These are phyloP conservation scores for Purshia tridentata DNA, from an alignment of 306 rosid genomes.

Conservation along the genomic window DNA sequence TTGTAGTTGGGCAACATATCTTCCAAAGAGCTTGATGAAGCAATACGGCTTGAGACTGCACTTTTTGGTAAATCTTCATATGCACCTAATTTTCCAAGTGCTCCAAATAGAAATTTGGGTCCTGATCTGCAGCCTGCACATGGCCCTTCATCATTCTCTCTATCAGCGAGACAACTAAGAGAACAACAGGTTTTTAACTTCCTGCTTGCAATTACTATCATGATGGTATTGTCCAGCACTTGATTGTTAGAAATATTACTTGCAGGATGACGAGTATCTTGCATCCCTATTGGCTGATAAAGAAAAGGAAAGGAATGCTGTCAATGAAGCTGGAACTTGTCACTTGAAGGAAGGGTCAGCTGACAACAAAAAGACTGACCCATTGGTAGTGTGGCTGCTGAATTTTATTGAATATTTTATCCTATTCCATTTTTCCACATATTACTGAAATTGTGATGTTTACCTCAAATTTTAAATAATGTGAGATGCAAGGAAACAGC, in stretches of 20 bases:
- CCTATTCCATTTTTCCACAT: not conserved
- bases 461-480: not conserved
- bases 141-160: conserved; percentile 32
- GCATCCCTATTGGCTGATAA: conserved; percentile 50
- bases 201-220: conserved; percentile 10
- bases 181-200: conserved; percentile 63
- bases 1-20: conserved; percentile 69
- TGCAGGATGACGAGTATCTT: conserved; percentile 62
- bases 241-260: conserved; percentile 16
- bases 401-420: conserved; percentile 8
- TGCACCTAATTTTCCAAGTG: conserved; percentile 37
- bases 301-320: conserved; percentile 42
- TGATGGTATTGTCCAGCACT: conserved; percentile 12
- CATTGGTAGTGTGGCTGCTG: conserved; percentile 31
- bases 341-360: conserved; percentile 32
- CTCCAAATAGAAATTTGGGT: conserved; percentile 32
- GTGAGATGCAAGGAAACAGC: not conserved
- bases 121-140: conserved; percentile 26
- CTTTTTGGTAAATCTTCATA: conserved; percentile 43
- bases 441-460: not conserved
- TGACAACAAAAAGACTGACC: conserved; percentile 27
- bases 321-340: conserved; percentile 39
- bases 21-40: conserved; percentile 70
- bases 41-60: conserved; percentile 61
- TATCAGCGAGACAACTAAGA: conserved; percentile 40